These are phyloP conservation scores for Urostyla sp. DNA, from an alignment of 73 alveolate species.

Conservation along the genomic window DNA sequence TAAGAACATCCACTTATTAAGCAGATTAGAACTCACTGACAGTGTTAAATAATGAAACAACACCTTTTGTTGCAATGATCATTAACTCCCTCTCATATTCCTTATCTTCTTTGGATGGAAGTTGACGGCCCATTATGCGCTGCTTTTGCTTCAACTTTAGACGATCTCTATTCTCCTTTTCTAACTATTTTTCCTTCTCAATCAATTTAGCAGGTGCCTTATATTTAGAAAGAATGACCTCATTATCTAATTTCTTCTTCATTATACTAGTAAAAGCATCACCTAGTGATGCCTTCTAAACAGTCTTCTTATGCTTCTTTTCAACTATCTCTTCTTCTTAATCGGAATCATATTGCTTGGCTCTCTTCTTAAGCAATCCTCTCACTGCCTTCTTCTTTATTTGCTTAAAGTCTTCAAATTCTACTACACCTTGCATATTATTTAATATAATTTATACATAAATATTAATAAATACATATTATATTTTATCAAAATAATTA, in stretches of 20 bases:
- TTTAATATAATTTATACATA: too few relatives aligned
- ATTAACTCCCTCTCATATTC: constrained; percentile 61
- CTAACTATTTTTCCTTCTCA: constrained; percentile 45
- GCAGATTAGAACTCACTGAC: constrained; percentile 53
- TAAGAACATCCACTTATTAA: constrained; percentile 14
- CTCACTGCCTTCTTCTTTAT: constrained; percentile 43
- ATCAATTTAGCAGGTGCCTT: constrained; percentile 43
- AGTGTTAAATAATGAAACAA: constrained; percentile 63
- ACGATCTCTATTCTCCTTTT: constrained; percentile 17
- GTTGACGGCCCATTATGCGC: constrained; percentile 51
- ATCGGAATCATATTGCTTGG: constrained; percentile 48
- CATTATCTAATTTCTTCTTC: constrained; percentile 17
- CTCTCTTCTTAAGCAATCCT: constrained; percentile 45
- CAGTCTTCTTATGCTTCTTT: constrained; percentile 2
- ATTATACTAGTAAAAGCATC: constrained; percentile 32
- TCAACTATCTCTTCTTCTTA: background rate
- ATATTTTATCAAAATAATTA: too few relatives aligned
- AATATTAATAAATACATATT: too few relatives aligned
- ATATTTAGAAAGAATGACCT: constrained; percentile 60
- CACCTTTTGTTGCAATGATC: constrained; percentile 72
- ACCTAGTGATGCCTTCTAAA: constrained; percentile 34
- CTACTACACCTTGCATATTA: constrained; percentile 31
- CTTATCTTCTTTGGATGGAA: constrained; percentile 56
- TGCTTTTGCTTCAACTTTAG: constrained; percentile 21
- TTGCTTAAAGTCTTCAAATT: constrained; percentile 18